phyloP scores from a whole-genome alignment of 768 basidiomycete species.

The Leucocoprinus birnbaumii region DNA sequence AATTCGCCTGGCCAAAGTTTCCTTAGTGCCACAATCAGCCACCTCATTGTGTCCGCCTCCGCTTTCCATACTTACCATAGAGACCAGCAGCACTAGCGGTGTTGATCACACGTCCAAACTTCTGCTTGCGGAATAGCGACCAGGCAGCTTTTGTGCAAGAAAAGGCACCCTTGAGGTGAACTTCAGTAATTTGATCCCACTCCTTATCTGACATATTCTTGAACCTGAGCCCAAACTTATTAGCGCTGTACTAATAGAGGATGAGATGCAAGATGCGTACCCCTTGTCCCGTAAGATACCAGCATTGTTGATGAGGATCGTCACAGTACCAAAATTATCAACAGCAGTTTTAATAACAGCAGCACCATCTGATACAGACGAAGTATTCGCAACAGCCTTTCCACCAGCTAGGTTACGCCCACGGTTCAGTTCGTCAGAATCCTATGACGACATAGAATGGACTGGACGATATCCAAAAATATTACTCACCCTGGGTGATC shows the following conservation, averaged over 20 bases:
- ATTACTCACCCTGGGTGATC: conserved; percentile 67
- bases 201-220: conserved; percentile 97
- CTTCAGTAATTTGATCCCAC: conserved; percentile 84
- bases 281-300: conserved; percentile 84
- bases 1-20: conserved; percentile 97
- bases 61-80: conserved; percentile 66
- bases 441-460: not conserved
- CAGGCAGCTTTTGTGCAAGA: conserved; percentile 93
- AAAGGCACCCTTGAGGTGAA: conserved; percentile 93
- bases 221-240: conserved; percentile 51
- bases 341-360: conserved; percentile 86
- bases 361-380: conserved; percentile 83
- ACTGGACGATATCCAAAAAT: not conserved
- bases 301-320: conserved; percentile 95
- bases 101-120: conserved; percentile 93
- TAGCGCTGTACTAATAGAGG: not conserved
- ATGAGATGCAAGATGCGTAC: conserved; percentile 30
- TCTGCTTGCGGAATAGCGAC: conserved; percentile 93
- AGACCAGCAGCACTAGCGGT: conserved; percentile 93
- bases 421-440: not conserved
- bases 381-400: conserved; percentile 82
- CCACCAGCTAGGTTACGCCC: conserved; percentile 66
- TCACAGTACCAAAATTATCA: conserved; percentile 78
- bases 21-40: conserved; percentile 37
- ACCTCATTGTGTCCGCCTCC: not conserved